Evolutionary conservation across 2,329 filamentous ascomycete species (phyloP), one percentile per base, ranked within the genome.

Genomic region (Cytospora paraplurivora): DNA sequence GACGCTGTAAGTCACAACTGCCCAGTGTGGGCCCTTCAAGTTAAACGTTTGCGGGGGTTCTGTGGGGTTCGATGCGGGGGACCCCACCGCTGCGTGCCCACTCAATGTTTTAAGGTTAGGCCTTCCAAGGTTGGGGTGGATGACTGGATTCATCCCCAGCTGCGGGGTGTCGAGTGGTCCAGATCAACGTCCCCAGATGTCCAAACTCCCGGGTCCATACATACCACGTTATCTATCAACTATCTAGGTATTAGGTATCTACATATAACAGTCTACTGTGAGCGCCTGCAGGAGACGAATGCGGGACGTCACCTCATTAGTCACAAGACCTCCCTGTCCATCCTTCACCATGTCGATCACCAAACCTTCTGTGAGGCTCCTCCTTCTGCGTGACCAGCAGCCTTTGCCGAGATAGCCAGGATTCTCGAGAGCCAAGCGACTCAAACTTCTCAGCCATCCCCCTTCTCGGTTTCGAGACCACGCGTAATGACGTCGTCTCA

Each of bases 401-500:
- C n/a, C 11, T 47, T 8, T 47, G 44, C 44, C 44, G 7, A 47
- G n/a, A 47, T 37, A 19, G 54, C 63, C 62, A 52, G 67, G 59
- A 60, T 21, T 1, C 60, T n/a, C 15, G 19, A n/a, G 13, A 8
- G 12, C 13, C 35, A 52, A 53, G 56, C 63, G 59, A 58, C 63
- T 62, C 41, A 59, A 27, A 47, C 19, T 49, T n/a, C 33, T 41
- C 33, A 10, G 59, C 59, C 55, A 12, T 62, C 59, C 55, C 21
- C 55, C 63, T 59, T 51, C 41, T 47, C 51, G 27, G 15, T 33
- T 41, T 33, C 17, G 35, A 49, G 15, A 34, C n/a, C 27, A 47
- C n/a, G 59, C 51, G 47, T 3, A 32, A 57, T 65, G 63, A 65
- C 63, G 63, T 65, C 63, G 63, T 52, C 37, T 51, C 47, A 34